These are phyloP conservation scores for Royoungia palumana DNA, from an alignment of 768 basidiomycete species.

Conservation along the genomic window DNA sequence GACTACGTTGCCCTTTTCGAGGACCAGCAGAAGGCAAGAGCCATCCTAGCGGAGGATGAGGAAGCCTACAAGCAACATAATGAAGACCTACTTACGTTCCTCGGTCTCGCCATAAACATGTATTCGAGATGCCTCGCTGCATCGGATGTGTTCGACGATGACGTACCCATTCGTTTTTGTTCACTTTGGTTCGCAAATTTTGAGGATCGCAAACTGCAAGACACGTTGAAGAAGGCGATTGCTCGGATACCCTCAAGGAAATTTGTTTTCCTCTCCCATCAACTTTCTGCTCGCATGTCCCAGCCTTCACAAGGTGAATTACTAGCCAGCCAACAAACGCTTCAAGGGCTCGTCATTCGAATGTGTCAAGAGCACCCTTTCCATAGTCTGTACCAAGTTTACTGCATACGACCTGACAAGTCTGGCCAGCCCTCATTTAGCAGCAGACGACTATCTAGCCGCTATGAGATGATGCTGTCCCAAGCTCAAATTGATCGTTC, in stretches of 20 bases:
- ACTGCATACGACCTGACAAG: slow-evolving; percentile 55
- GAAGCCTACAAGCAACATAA: slow-evolving; percentile 39
- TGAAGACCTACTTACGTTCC: slow-evolving; percentile 53
- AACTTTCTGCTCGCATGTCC: slow-evolving; percentile 86
- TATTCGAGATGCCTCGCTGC: slow-evolving; percentile 71
- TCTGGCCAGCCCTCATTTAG: slow-evolving; percentile 16
- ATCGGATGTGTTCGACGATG: slow-evolving; percentile 73
- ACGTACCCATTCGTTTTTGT: slow-evolving; percentile 74
- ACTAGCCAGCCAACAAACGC: slow-evolving; percentile 48
- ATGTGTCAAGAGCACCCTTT: slow-evolving; percentile 93
- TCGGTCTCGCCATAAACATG: slow-evolving; percentile 78
- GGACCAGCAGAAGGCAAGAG: slow-evolving; percentile 42
- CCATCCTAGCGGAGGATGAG: slow-evolving; percentile 53
- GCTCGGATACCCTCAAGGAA: slow-evolving; percentile 76
- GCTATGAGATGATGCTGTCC: slow-evolving; percentile 37
- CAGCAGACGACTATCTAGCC: slow-evolving; percentile 45
- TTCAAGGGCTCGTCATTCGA: slow-evolving; percentile 62
- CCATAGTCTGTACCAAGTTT: slow-evolving; percentile 88
- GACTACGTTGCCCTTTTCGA: slow-evolving; percentile 33
- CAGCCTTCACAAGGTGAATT: slow-evolving; percentile 32
- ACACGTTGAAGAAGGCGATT: slow-evolving; percentile 44
- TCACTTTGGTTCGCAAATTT: slow-evolving; percentile 94
- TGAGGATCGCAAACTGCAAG: slow-evolving; percentile 49
- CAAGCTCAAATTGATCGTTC: slow-evolving; percentile 52
- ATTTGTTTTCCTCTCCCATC: slow-evolving; percentile 89